Base-by-base conservation (phyloP, 2,329 filamentous ascomycete genomes). In the Scleromitrula shiraiana region DNA sequence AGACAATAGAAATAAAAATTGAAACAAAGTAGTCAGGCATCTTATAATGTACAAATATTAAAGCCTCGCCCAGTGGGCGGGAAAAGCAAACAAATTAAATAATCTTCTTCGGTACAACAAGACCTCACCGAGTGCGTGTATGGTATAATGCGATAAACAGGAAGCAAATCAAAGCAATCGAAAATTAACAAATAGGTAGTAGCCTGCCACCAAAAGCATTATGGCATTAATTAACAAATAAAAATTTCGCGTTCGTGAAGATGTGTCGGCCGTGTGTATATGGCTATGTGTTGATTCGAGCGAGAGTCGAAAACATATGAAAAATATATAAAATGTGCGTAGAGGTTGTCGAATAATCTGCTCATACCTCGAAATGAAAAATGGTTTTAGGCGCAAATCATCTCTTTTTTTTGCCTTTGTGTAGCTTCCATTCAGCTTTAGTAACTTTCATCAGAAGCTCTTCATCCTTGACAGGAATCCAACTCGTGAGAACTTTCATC, bases 401-500 rank as follows among this genome's bases (percentile, higher is more conserved):
- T 19, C 19, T 45, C 44, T 32, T 24, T 8, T 40, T 51, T 37
- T 45, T 74, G 60, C 69, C 76, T 60, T 65, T 66, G 54, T 78
- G 75, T 41, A 71, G 67, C 70, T 86, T 95, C 78, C 86, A 96
- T 69, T 97, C 91, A 12, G 87, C 82, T 62, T 83, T 83, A 22
- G 88, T 82, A 50, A 96, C 88, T 59, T 83, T 83, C 88, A 98
- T 95, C 60, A 98, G 75, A 50, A 95, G 68, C 64, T 97, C 89
- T 62, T 95, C 88, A 60, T 98, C 91, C 67, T 88, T 88, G 64
- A 98, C 84, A 17, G 91, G 89, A 37, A 97, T 84, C 81, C 88
- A 95, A 49, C 85, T 89, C 24, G 93, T 97, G 53, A 98, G 73
- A 7, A 90, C 85, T 70, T 96, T 97, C 93, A 98, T 98, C 39